Evolutionary conservation across 371 early-diverging fungal species (phyloP).

Genomic region (Actinomortierella wolfii): DNA sequence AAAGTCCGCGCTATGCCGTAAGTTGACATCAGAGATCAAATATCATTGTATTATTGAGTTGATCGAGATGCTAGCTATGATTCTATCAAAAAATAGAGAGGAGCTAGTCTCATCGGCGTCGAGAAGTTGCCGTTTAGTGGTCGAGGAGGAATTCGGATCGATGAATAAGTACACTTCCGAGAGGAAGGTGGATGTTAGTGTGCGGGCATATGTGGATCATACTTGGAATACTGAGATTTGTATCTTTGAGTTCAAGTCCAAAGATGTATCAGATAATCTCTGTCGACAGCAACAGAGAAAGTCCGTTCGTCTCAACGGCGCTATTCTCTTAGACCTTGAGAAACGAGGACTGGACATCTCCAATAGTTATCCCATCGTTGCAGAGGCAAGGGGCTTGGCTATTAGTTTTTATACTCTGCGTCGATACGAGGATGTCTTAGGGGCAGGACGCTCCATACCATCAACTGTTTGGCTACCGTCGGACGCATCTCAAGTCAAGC

Average conservation of each 20-base stretch:
- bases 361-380: conserved; percentile 3
- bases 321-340: conserved; percentile 12
- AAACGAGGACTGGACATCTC: conserved; percentile 6
- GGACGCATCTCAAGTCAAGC: neutral
- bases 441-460: conserved; percentile 5
- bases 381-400: conserved; percentile 1
- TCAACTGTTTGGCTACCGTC: conserved; percentile 1
- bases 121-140: neutral
- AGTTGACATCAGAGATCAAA: no score
- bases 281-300: conserved; percentile 25
- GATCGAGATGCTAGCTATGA: no score
- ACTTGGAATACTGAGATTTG: conserved; percentile 10
- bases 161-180: conserved; percentile 7
- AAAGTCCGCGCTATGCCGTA: conserved; percentile 10
- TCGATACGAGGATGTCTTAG: conserved; percentile 5
- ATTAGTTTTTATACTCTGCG: conserved; percentile 8
- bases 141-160: conserved; percentile 12
- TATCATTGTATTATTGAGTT: no score
- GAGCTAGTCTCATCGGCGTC: conserved; percentile 12
- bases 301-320: conserved; percentile 18
- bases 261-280: neutral
- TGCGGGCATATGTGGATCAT: conserved; percentile 8
- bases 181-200: conserved; percentile 24
- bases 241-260: conserved; percentile 18
- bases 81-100: conserved; percentile 3